Evolutionary conservation across 495 filamentous ascomycete genomes (phyloP), one percentile per base, ranked within the genome.

Genomic region (Trichoderma reesei): DNA sequence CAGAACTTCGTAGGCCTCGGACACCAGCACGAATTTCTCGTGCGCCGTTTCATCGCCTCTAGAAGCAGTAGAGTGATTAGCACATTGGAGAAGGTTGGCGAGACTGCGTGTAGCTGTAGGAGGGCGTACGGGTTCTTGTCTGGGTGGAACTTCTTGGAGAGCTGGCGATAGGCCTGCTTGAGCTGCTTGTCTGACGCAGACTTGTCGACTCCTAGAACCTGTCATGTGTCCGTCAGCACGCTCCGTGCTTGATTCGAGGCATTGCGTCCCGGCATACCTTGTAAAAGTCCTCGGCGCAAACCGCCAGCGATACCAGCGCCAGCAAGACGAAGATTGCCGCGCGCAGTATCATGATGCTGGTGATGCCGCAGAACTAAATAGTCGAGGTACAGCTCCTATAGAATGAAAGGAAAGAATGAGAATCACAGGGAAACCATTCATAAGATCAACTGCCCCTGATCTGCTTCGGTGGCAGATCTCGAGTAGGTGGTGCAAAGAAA

Each of bases 71-170:
- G 59, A 14, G 44, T 69, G 56, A 68, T 67, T 10, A 39, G 59
- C 10, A 61, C 33, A n/a, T 13, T 38, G 34, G 9, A 18, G 20
- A 31, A 9, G 36, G 0, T 20, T 7, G 33, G 18, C n/a, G 36
- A 18, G 18, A 36, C 60, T 7, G 38, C 41, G 46, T 39, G 6
- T 39, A 11, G 38, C 38, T 39, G 54, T 38, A 59, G 64, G 46
- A 60, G 34, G 61, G 83, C 88, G 70, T 78, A 96, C 90, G 94
- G 94, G 67, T 99, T 99, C 83, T 99, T 99, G 73, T 99, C 94
- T 1, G 94, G 94, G 70, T 99, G 94, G 74, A 82, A 96, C 77
- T 96, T 96, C 76, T 97, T 97, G 81, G 90, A 94, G 5, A 98
- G 78, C 60, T 84, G 88, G 60, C 91, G 85, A 75, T 99, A 99